These are phyloP conservation scores for Myriosclerotinia curreyana DNA, from an alignment of 2,329 filamentous ascomycete genomes.

Conservation along the genomic window DNA sequence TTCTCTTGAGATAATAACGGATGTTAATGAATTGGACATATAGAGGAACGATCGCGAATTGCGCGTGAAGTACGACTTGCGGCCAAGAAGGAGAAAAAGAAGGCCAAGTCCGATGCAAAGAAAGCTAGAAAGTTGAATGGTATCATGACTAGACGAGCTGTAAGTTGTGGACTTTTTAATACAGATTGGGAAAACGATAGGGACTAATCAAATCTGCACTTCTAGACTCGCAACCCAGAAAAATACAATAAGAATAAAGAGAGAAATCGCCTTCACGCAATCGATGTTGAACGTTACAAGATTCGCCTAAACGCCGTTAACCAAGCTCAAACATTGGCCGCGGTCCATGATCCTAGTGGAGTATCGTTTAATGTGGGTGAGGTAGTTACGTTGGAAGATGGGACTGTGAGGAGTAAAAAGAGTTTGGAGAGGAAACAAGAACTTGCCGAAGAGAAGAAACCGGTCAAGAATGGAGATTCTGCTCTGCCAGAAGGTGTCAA, in stretches of 20 bases:
- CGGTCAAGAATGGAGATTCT: conserved; percentile 9
- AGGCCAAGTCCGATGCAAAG: conserved; percentile 35
- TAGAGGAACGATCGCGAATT: conserved; percentile 33
- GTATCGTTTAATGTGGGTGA: conserved; percentile 38
- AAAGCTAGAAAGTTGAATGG: conserved; percentile 33
- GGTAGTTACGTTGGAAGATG: conserved; percentile 35
- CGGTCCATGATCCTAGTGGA: conserved; percentile 38
- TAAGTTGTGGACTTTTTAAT: conserved; percentile 13
- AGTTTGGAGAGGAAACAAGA: conserved; percentile 24
- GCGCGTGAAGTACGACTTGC: conserved; percentile 29
- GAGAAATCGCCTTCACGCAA: conserved; percentile 37
- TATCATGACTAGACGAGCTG: conserved; percentile 30
- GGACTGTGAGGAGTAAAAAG: conserved; percentile 33
- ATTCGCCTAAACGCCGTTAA: conserved; percentile 37
- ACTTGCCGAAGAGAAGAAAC: conserved; percentile 20
- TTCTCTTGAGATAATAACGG: background rate
- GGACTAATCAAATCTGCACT: conserved; percentile 6
- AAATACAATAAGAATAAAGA: conserved; percentile 41
- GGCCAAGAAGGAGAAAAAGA: conserved; percentile 34
- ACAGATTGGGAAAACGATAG: background rate
- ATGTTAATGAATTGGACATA: background rate
- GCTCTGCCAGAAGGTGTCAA: conserved; percentile 20
- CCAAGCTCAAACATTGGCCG: conserved; percentile 37
- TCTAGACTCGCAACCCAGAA: conserved; percentile 38
- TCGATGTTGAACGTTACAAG: conserved; percentile 38